Evolutionary conservation across 2,329 filamentous ascomycete species (phyloP), one percentile per base, ranked within the genome.

Genomic region (Dactylellina leptospora): DNA sequence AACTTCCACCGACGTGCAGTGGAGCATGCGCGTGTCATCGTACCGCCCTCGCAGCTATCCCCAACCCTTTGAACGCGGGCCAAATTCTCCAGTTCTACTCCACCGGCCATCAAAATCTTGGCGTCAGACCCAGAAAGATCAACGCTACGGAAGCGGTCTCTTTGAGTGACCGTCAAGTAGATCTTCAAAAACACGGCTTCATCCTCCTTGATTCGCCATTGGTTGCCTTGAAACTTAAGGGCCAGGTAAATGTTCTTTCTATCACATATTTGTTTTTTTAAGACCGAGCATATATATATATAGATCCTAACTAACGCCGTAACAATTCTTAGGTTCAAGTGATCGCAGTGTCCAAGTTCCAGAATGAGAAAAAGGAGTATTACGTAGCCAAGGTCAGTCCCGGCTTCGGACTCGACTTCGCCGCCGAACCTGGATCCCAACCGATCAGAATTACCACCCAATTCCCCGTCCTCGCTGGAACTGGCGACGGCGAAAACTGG

Each of bases 401-500:
- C 8, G 20, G 10, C 5, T 48, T 48, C 22, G 44, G 18, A 22
- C 20, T 18, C n/a, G 9, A 22, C 18, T 20, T 20, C 44, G 16
- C 5, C 16, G 44, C 20, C n/a, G 44, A 23, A 33, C 30, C 30
- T 33, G 30, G n/a, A 6, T 33, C 30, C 30, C 6, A 6, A 33
- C 13, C 30, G 5, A 27, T 22, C 16, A 23, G 3, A 6, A 48
- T 48, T n/a, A 48, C 44, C 16, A 53, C 48, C 27, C 6, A 10
- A 33, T 33, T 53, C 23, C 48, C 22, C 11, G 16, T 53, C 18
- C 48, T 53, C 10, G 48, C 48, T 28, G 48, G 48, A 53, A 53
- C 48, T 53, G 48, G 48, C 16, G 25, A 53, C 25, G 25, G 48
- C 16, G 27, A 53, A 3, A 53, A 53, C 10, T 8, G 4, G 9